Base-by-base conservation (phyloP, 1,284 basidiomycete genomes). In the Ceratobasidium papillatum region DNA sequence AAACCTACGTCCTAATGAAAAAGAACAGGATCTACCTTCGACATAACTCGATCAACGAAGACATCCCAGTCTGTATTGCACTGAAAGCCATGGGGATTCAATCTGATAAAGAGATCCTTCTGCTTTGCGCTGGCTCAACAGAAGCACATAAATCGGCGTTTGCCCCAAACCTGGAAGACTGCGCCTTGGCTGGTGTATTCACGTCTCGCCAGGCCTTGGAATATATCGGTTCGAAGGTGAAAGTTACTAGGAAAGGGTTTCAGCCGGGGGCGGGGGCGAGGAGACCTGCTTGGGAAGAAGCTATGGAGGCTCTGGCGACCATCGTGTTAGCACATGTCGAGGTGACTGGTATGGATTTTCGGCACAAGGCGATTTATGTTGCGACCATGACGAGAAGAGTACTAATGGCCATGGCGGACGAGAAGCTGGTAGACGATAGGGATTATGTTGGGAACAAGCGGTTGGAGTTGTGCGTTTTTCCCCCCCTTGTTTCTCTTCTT, bases 391-490 rank as follows among this genome's bases (percentile, higher is more conserved):
- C 96, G 0, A 88, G 98, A 32, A 87, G 98, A 65, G 98, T 99
- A 2, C 85, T 99, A 72, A 95, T 96, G 92, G 95, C 95, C 34
- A 95, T 99, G 91, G 89, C 95, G 73, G 95, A 99, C 81, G 93
- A 95, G 81, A 96, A 92, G 80, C 95, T 96, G 90, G 95, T 99
- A 11, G 98, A 99, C 80, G 98, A 99, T 82, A 89, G 98, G 54
- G 98, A 99, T 83, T 99, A 99, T 82, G 98, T 99, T 77, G 98
- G 98, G 54, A 99, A 99, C 84, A 99, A 99, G 84, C 94, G 98
- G 75, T 85, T 99, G 49, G 98, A 99, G 83, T 87, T 99, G 94
- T 96, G 81, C 81, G 92, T 86, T 5, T 65, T 38, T 62, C 65
- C 61, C 69, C 61, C 54, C 77, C 30, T 76, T 27, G 45, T 41